Conservation (phyloP, 495 filamentous ascomycete genomes). For the Letharia lupina region DNA sequence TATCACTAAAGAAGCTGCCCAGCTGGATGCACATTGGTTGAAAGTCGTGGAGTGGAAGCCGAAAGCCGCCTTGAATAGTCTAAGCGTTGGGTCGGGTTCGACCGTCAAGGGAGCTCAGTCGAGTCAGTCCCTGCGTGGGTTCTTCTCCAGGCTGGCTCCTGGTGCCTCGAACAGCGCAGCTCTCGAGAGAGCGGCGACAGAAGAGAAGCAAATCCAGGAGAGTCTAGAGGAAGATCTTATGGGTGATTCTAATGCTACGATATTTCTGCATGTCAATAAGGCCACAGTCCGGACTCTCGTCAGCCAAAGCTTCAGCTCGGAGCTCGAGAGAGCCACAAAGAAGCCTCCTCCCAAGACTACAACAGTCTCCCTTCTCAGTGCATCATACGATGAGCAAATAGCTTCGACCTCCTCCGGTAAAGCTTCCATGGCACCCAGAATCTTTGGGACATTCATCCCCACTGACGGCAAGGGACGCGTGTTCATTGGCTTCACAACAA, state of each 20-base stretch:
- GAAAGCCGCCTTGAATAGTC: slow-evolving; percentile 36
- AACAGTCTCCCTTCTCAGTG: slow-evolving; percentile 76
- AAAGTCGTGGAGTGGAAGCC: slow-evolving; percentile 77
- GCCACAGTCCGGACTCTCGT: slow-evolving; percentile 71
- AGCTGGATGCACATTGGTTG: slow-evolving; percentile 90
- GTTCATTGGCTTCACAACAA: slow-evolving; percentile 96
- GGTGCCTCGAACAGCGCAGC: slow-evolving; percentile 35
- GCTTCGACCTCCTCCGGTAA: slow-evolving; percentile 46
- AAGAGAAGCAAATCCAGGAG: slow-evolving; percentile 47
- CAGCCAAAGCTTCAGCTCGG: slow-evolving; percentile 55
- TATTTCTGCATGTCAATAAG: slow-evolving; percentile 82
- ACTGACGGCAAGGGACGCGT: slow-evolving; percentile 71
- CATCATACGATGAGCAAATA: slow-evolving; percentile 75
- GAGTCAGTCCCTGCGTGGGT: slow-evolving; percentile 58
- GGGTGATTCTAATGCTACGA: slow-evolving; percentile 55
- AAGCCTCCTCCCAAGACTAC: slow-evolving; percentile 88
- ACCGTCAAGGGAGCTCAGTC: slow-evolving; percentile 25
- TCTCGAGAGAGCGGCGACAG: slow-evolving; percentile 38
- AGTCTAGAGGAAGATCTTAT: slow-evolving; percentile 60
- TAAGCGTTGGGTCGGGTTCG: slow-evolving; percentile 31
- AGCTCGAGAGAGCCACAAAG: slow-evolving; percentile 94
- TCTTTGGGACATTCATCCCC: slow-evolving; percentile 86
- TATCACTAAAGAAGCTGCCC: slow-evolving; percentile 70
- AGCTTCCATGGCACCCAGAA: slow-evolving; percentile 55
- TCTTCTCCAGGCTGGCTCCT: slow-evolving; percentile 69